phyloP scores from a whole-genome alignment of 805 yeast genomes.

The Wickerhamiella sergipiensis region DNA sequence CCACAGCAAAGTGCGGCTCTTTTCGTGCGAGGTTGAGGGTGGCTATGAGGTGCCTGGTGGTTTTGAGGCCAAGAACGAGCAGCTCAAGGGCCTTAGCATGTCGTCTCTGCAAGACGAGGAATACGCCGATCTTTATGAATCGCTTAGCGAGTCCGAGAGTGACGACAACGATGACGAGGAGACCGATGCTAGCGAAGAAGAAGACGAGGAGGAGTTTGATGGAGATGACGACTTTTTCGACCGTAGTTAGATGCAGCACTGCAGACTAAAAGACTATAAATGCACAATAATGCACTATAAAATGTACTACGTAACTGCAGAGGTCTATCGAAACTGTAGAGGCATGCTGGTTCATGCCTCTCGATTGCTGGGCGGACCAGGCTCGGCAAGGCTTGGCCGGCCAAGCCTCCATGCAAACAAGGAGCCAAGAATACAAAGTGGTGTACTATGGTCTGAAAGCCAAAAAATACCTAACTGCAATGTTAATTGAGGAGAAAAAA shows the following conservation, averaged over 20 bases:
- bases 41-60: conserved; percentile 43
- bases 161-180: conserved; percentile 13
- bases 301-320: too few species aligned
- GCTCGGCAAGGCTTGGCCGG: too few species aligned
- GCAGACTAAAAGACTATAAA: too few species aligned
- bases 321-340: too few species aligned
- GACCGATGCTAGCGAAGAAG: conserved; percentile 22
- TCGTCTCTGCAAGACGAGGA: conserved; percentile 22
- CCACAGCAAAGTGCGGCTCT: conserved; percentile 48
- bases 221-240: conserved; percentile 49
- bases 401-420: too few species aligned
- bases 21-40: conserved; percentile 79
- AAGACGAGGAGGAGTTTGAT: conserved; percentile 31
- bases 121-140: conserved; percentile 18
- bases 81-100: conserved; percentile 20
- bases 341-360: too few species aligned
- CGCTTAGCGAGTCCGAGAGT: conserved; percentile 26
- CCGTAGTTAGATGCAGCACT: conserved; percentile 17
- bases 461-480: too few species aligned
- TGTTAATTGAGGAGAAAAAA: neutral
- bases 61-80: conserved; percentile 29
- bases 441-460: too few species aligned
- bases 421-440: too few species aligned
- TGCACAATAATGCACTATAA: too few species aligned
- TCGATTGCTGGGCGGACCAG: too few species aligned